Conservation (phyloP, 371 early-diverging fungal species). For the Blakeslea trispora region DNA sequence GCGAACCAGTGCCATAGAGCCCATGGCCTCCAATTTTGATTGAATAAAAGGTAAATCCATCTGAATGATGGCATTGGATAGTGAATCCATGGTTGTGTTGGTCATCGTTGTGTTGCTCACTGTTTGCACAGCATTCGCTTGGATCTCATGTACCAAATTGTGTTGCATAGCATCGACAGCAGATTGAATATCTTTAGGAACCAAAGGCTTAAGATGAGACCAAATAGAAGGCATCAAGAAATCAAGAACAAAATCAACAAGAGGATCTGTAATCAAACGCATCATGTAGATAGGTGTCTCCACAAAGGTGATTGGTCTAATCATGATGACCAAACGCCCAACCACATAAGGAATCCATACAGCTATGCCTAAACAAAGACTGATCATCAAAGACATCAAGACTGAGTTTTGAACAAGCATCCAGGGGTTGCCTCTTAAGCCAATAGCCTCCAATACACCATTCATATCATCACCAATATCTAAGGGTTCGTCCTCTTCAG, state of each 20-base stretch:
- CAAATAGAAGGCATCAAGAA: constrained; percentile 27
- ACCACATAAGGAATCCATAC: constrained; percentile 74
- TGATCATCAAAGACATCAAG: constrained; percentile 70
- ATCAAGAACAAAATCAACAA: constrained; percentile 56
- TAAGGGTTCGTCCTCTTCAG: constrained; percentile 29
- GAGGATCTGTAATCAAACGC: constrained; percentile 51
- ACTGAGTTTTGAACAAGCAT: constrained; percentile 74
- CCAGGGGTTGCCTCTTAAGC: constrained; percentile 80
- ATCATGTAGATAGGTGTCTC: constrained; percentile 47
- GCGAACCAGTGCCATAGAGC: constrained; percentile 22
- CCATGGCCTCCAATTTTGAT: constrained; percentile 22
- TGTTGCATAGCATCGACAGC: constrained; percentile 8
- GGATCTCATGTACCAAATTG: constrained; percentile 3
- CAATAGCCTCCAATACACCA: constrained; percentile 82
- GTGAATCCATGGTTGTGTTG: background rate
- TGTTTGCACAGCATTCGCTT: constrained; percentile 4
- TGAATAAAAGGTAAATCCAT: constrained; percentile 24
- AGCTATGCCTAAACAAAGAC: constrained; percentile 66
- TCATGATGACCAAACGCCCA: constrained; percentile 56
- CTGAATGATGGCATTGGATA: background rate
- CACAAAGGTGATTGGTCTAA: constrained; percentile 50
- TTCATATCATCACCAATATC: constrained; percentile 67
- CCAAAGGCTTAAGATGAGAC: constrained; percentile 22
- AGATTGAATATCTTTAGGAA: constrained; percentile 9
- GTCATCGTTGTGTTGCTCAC: background rate